phyloP scores from a whole-genome alignment of 345 rosid genomes.

The Aegle marmelos region DNA sequence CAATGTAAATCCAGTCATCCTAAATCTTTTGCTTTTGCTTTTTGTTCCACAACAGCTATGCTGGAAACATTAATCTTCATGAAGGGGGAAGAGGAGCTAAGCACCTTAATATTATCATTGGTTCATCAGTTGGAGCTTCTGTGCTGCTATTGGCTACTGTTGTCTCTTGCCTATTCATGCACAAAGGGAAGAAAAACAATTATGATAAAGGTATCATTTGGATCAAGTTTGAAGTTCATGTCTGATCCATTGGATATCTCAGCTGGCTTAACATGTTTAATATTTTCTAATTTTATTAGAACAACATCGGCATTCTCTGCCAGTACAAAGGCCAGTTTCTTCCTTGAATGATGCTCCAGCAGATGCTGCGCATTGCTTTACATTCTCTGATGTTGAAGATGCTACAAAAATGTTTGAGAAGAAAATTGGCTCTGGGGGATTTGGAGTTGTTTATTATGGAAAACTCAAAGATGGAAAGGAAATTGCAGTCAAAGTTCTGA shows the following conservation, averaged over 20 bases:
- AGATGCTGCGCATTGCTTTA: slow-evolving; percentile 84
- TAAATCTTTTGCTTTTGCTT: neutral
- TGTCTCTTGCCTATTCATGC: slow-evolving; percentile 50
- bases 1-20: neutral
- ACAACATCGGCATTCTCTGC: slow-evolving; percentile 36
- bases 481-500: slow-evolving; percentile 89
- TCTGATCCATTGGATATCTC: neutral
- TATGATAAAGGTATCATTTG: slow-evolving; percentile 37
- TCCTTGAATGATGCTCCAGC: slow-evolving; percentile 60
- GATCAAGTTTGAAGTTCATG: slow-evolving; percentile 10
- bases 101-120: slow-evolving; percentile 50
- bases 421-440: slow-evolving; percentile 98
- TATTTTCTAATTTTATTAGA: slow-evolving; percentile 36
- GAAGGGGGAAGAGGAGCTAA: slow-evolving; percentile 40
- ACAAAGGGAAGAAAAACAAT: slow-evolving; percentile 49
- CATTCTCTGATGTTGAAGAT: slow-evolving; percentile 66
- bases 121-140: slow-evolving; percentile 73
- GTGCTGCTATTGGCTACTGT: slow-evolving; percentile 61
- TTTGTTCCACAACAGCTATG: slow-evolving; percentile 41
- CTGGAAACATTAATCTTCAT: slow-evolving; percentile 66
- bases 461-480: slow-evolving; percentile 81
- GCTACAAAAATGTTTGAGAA: slow-evolving; percentile 73
- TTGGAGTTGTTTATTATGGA: slow-evolving; percentile 92
- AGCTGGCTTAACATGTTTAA: slow-evolving; percentile 10
- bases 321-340: slow-evolving; percentile 52